Evolutionary conservation across 176 grass and related monocot genomes (phyloP).

Genomic region (Lolium perenne): DNA sequence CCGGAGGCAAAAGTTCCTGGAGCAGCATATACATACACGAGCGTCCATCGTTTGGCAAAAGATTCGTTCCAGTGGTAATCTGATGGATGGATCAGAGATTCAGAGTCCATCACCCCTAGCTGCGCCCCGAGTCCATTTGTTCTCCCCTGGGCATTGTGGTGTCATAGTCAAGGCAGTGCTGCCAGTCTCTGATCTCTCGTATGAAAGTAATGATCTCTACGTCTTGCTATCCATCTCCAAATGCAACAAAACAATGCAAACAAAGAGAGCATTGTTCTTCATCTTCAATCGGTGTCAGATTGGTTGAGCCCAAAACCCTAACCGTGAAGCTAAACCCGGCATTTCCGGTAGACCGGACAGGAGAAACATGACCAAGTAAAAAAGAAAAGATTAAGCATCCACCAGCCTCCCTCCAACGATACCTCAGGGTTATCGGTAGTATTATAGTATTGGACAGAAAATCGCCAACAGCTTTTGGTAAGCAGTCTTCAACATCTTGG

Average conservation of each 20-base stretch:
- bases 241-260: no score
- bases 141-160: neutral
- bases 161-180: neutral
- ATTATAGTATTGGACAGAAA: no score
- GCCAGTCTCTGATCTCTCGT: neutral
- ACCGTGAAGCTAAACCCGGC: neutral
- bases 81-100: neutral
- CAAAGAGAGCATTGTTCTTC: no score
- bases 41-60: neutral
- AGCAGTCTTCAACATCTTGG: no score
- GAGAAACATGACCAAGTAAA: neutral
- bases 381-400: no score
- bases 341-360: neutral
- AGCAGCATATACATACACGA: neutral
- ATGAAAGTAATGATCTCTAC: neutral
- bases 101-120: neutral
- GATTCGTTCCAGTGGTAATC: constrained; percentile 20
- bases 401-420: no score
- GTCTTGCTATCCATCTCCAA: no score
- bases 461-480: no score
- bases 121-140: constrained; percentile 3
- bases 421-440: no score
- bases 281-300: no score
- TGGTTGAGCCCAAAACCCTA: no score
- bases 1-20: constrained; percentile 36